These are phyloP conservation scores for Chlorella sp. DNA, from an alignment of 139 green algal species.

Conservation along the genomic window DNA sequence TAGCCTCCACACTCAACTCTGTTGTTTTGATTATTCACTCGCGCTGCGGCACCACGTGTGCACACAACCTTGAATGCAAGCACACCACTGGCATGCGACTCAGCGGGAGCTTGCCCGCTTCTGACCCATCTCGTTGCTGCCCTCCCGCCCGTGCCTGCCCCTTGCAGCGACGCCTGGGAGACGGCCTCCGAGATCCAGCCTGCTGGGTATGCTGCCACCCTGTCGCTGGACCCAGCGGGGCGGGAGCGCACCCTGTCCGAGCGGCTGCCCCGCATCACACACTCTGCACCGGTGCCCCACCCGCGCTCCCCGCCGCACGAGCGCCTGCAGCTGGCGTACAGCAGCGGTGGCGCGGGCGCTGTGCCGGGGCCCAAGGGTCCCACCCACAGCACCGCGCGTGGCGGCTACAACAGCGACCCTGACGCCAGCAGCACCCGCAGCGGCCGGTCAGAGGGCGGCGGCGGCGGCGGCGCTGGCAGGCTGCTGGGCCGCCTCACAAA, in stretches of 20 bases:
- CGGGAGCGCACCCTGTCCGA: neutral
- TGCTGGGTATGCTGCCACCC: neutral
- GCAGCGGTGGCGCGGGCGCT: constrained; percentile 6
- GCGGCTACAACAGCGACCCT: neutral
- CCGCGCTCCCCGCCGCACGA: neutral
- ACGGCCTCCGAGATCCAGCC: neutral
- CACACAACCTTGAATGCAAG: no score
- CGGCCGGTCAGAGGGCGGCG: neutral
- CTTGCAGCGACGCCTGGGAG: neutral
- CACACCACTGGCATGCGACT: no score
- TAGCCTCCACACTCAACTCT: no score
- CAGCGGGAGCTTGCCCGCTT: no score
- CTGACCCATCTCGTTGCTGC: neutral
- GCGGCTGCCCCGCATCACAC: neutral
- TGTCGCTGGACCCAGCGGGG: neutral
- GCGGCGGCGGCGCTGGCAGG: neutral
- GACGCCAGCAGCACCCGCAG: constrained; percentile 4
- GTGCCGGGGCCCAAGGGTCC: neutral
- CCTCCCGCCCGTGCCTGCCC: neutral
- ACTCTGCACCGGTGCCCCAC: neutral
- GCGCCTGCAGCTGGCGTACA: constrained; percentile 8
- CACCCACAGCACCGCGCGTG: neutral
- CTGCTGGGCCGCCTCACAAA: constrained; percentile 11
- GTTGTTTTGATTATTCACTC: neutral
- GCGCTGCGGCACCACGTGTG: neutral